phyloP scores from a whole-genome alignment of 2,329 filamentous ascomycete species.

The Lizonia empirigonia region DNA sequence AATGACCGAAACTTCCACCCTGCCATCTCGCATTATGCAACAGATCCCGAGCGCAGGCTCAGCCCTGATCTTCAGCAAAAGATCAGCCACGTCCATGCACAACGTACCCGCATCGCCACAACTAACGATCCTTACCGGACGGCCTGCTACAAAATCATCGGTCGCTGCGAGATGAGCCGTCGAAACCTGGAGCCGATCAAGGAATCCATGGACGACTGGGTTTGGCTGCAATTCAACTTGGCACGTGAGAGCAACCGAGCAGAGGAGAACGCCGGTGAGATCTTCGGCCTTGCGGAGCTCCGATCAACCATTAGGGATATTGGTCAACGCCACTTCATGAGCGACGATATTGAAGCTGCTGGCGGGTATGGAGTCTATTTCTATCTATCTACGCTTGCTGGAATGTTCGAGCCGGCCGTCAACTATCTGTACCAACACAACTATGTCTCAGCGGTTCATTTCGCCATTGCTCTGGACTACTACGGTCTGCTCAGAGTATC shows the following conservation, averaged over 20 bases:
- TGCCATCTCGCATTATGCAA: conserved; percentile 85
- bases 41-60: conserved; percentile 75
- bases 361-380: conserved; percentile 90
- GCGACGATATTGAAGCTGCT: conserved; percentile 75
- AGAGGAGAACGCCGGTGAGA: conserved; percentile 66
- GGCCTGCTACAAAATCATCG: conserved; percentile 97
- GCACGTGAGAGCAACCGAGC: conserved; percentile 66
- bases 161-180: conserved; percentile 68
- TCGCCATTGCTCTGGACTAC: conserved; percentile 82
- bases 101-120: conserved; percentile 80
- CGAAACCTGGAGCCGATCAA: conserved; percentile 63
- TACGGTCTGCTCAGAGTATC: conserved; percentile 74
- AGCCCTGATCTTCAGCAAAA: conserved; percentile 80
- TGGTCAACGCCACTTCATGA: conserved; percentile 87
- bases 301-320: conserved; percentile 85
- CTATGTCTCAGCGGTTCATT: conserved; percentile 93
- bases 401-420: conserved; percentile 92
- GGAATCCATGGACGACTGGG: conserved; percentile 68
- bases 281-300: conserved; percentile 69
- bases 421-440: conserved; percentile 90
- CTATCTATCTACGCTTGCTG: conserved; percentile 85
- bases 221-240: conserved; percentile 69
- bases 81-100: conserved; percentile 88
- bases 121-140: conserved; percentile 93
- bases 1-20: conserved; percentile 88